Evolutionary conservation across 176 grass and related monocot species (phyloP).

Genomic region (Aegilops longissima): DNA sequence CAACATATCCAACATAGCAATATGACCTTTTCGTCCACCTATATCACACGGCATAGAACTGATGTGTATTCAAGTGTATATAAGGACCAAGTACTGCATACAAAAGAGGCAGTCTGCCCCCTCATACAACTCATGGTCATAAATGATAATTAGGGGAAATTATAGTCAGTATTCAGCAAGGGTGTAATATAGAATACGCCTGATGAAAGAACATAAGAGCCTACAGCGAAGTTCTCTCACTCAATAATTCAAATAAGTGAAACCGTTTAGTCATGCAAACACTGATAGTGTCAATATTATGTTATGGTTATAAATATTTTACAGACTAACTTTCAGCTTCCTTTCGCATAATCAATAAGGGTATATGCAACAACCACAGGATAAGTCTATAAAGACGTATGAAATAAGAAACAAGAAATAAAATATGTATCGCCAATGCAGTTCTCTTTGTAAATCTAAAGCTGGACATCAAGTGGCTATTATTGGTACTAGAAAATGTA

Average conservation of each 20-base stretch:
- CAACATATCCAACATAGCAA: slow-evolving; percentile 85
- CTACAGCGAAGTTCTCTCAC: background rate
- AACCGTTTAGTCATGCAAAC: background rate
- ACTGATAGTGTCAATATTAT: background rate
- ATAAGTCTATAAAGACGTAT: background rate
- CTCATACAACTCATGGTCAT: background rate
- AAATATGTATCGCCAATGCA: background rate
- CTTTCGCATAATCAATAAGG: too few relatives aligned
- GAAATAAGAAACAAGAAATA: background rate
- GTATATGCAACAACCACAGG: background rate
- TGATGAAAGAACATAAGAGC: background rate
- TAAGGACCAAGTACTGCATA: slow-evolving; percentile 79
- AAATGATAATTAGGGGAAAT: background rate
- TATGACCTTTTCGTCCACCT: slow-evolving; percentile 78
- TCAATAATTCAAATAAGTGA: slow-evolving; percentile 14
- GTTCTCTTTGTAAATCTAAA: background rate
- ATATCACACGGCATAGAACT: slow-evolving; percentile 31
- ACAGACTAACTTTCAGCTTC: background rate
- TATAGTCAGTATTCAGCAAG: background rate
- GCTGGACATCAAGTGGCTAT: background rate
- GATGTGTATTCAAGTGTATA: slow-evolving; percentile 2
- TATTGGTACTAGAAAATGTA: too few relatives aligned
- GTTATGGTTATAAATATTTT: background rate
- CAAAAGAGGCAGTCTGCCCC: slow-evolving; percentile 15
- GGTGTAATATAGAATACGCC: background rate